These are phyloP conservation scores for Colletotrichum sp. DNA, from an alignment of 2,329 filamentous ascomycete genomes.

Conservation along the genomic window DNA sequence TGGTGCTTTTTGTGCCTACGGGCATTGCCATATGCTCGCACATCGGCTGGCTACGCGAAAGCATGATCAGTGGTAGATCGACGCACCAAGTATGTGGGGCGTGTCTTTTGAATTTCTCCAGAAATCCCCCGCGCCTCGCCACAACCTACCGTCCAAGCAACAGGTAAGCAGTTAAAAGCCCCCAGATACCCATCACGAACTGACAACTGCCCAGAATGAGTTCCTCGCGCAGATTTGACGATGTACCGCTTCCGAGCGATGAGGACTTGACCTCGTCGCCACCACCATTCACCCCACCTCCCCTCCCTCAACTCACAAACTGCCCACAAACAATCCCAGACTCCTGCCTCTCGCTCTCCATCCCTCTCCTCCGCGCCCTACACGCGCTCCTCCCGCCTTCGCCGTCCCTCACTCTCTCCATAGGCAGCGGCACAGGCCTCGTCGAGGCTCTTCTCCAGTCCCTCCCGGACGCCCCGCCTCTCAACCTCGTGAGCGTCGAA, in stretches of 20 bases:
- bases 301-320: not conserved
- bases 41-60: not conserved
- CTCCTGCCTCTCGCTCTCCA: constrained; percentile 34
- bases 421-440: constrained; percentile 35
- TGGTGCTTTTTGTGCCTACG: not conserved
- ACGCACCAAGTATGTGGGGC: not conserved
- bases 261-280: not conserved
- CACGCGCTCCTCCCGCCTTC: constrained; percentile 4
- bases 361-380: constrained; percentile 25
- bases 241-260: not conserved
- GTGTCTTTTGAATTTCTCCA: not conserved
- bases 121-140: not conserved
- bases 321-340: constrained; percentile 23
- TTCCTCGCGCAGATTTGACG: not conserved
- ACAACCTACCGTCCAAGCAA: not conserved
- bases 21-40: not conserved
- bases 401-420: constrained; percentile 23
- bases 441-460: constrained; percentile 29
- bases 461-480: not conserved
- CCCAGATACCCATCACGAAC: not conserved
- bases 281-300: not conserved
- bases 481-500: constrained; percentile 14
- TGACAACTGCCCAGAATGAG: not conserved
- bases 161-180: not conserved
- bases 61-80: not conserved